Conservation (phyloP, 768 basidiomycete species). For the Fomitopsis serialis region DNA sequence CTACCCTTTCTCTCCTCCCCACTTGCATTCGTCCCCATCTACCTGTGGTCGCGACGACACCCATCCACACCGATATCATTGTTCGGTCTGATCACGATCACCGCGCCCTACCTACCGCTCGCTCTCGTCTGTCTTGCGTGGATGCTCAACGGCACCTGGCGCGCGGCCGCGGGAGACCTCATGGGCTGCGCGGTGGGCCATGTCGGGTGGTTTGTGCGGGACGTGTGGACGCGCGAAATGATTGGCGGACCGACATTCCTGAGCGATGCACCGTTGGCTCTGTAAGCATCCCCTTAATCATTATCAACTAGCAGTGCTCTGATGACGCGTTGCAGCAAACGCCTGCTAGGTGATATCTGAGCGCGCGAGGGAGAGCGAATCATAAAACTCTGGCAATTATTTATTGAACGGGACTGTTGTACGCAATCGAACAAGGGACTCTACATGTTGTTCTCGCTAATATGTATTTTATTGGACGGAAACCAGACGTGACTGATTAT, state of each 20-base stretch:
- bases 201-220: conserved; percentile 77
- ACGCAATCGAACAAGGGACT: not conserved
- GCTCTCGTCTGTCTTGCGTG: conserved; percentile 87
- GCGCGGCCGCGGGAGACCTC: conserved; percentile 75
- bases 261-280: conserved; percentile 60
- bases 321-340: conserved; percentile 38
- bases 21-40: conserved; percentile 92
- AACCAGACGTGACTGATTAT: too few species aligned
- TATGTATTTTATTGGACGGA: too few species aligned
- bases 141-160: conserved; percentile 79
- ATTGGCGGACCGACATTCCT: conserved; percentile 66
- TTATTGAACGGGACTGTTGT: not conserved
- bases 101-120: conserved; percentile 91
- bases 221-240: conserved; percentile 89
- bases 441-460: too few species aligned
- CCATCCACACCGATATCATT: conserved; percentile 94
- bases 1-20: conserved; percentile 92
- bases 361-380: not conserved
- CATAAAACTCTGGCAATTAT: too few species aligned
- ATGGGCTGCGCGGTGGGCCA: conserved; percentile 86
- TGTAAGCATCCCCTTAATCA: conserved; percentile 45
- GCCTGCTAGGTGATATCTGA: conserved; percentile 56
- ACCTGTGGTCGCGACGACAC: conserved; percentile 94
- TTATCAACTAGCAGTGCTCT: not conserved
- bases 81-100: conserved; percentile 91